phyloP scores from a whole-genome alignment of 2,329 filamentous ascomycete genomes.

The Pseudogymnoascus sp. region DNA sequence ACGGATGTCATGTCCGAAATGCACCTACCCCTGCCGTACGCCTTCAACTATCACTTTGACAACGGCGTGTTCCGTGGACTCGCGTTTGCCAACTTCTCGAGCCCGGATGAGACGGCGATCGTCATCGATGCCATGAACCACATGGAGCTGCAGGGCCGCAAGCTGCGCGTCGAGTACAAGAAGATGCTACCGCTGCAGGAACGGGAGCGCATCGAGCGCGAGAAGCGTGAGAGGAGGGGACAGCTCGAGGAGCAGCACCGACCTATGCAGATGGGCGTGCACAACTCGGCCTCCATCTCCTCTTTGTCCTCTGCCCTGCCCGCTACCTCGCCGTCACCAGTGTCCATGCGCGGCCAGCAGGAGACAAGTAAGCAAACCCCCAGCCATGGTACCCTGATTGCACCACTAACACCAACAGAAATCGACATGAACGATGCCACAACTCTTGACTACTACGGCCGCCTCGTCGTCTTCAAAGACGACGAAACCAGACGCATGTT shows the following conservation, averaged over 20 bases:
- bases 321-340: constrained; percentile 25
- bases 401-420: constrained; percentile 45
- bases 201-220: constrained; percentile 88
- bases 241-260: constrained; percentile 97
- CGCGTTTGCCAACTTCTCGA: constrained; percentile 97
- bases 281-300: constrained; percentile 77
- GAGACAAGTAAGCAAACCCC: constrained; percentile 12
- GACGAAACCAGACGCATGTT: constrained; percentile 69
- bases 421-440: constrained; percentile 87
- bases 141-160: constrained; percentile 88
- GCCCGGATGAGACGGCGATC: constrained; percentile 80
- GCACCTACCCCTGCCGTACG: constrained; percentile 88
- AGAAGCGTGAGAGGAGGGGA: constrained; percentile 91
- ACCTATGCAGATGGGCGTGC: constrained; percentile 53
- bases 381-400: constrained; percentile 28
- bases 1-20: constrained; percentile 90
- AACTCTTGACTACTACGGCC: constrained; percentile 80
- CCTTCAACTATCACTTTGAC: constrained; percentile 99
- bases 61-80: constrained; percentile 93
- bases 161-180: constrained; percentile 96
- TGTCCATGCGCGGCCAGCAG: constrained; percentile 23
- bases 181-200: constrained; percentile 97
- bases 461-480: constrained; percentile 81
- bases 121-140: constrained; percentile 95
- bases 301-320: constrained; percentile 57